Conservation (phyloP, 257 asterid species). For the Gentiana dahurica region DNA sequence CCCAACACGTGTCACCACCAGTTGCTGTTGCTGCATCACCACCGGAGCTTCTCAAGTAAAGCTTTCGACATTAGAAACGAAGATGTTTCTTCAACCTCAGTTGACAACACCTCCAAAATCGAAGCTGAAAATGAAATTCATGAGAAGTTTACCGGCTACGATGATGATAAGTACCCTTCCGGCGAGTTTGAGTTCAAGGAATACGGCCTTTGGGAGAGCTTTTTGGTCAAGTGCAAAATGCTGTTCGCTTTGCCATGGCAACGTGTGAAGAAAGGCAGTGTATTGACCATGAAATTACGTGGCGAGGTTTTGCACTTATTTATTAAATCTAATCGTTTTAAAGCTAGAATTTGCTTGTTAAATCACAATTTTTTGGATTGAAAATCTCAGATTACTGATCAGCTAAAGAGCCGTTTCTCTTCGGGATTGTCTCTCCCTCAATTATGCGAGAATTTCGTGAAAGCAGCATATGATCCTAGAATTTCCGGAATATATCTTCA, state of each 20-base stretch:
- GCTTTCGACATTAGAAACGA: slow-evolving; percentile 47
- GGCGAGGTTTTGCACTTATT: slow-evolving; percentile 51
- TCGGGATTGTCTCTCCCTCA: slow-evolving; percentile 92
- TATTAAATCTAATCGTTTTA: neutral
- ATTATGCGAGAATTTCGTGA: slow-evolving; percentile 76
- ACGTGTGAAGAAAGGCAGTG: slow-evolving; percentile 89
- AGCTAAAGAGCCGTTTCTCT: slow-evolving; percentile 90
- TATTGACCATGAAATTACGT: slow-evolving; percentile 70
- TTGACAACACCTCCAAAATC: slow-evolving; percentile 10
- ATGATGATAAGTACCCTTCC: slow-evolving; percentile 44
- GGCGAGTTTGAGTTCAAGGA: slow-evolving; percentile 73
- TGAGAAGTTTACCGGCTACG: slow-evolving; percentile 5
- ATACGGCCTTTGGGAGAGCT: slow-evolving; percentile 47
- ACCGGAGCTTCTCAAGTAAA: slow-evolving; percentile 19
- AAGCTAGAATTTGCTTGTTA: neutral
- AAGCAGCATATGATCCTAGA: slow-evolving; percentile 98
- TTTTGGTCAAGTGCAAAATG: slow-evolving; percentile 68
- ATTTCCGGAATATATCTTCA: slow-evolving; percentile 87
- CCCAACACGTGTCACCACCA: neutral
- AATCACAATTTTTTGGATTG: neutral
- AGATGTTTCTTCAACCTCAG: slow-evolving; percentile 13
- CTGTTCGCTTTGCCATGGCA: slow-evolving; percentile 81
- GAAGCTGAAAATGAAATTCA: slow-evolving; percentile 4
- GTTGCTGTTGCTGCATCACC: neutral
- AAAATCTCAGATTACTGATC: slow-evolving; percentile 79